Conservation (phyloP, 768 basidiomycete genomes). For the Floccularia luteovirens region DNA sequence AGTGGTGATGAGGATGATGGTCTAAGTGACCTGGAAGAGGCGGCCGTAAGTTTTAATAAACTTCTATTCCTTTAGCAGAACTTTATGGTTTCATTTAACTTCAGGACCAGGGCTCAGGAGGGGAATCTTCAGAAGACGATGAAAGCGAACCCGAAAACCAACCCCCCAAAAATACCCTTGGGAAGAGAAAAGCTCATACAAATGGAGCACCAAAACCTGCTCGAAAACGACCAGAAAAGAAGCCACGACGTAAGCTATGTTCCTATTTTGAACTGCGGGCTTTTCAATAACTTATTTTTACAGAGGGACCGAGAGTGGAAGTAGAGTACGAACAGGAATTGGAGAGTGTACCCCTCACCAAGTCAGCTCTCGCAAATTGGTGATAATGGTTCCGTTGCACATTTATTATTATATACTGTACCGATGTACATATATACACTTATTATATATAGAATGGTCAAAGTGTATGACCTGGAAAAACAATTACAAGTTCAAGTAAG, state of each 20-base stretch:
- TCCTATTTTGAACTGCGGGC: neutral
- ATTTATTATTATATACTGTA: constrained; percentile 1
- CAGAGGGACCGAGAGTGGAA: constrained; percentile 79
- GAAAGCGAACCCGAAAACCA: constrained; percentile 28
- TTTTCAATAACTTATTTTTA: constrained; percentile 3
- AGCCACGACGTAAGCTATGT: constrained; percentile 43
- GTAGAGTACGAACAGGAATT: constrained; percentile 96
- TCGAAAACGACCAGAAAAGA: constrained; percentile 51
- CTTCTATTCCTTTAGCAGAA: neutral
- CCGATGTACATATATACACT: too few species aligned
- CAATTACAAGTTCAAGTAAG: too few species aligned
- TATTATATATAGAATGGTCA: too few species aligned
- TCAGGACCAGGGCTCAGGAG: constrained; percentile 25
- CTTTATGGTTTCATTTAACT: neutral
- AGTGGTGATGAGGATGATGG: constrained; percentile 62
- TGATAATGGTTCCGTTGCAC: constrained; percentile 14
- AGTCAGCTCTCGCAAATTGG: constrained; percentile 46
- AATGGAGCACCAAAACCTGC: constrained; percentile 31
- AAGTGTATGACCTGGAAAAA: too few species aligned
- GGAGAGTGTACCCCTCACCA: constrained; percentile 54
- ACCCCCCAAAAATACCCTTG: constrained; percentile 35
- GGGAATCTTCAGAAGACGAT: constrained; percentile 28
- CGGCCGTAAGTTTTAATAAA: constrained; percentile 41
- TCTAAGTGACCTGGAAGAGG: constrained; percentile 65
- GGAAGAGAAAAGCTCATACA: constrained; percentile 60